These are phyloP conservation scores for Zasmidium cellare DNA, from an alignment of 2,329 filamentous ascomycete genomes.

Conservation along the genomic window DNA sequence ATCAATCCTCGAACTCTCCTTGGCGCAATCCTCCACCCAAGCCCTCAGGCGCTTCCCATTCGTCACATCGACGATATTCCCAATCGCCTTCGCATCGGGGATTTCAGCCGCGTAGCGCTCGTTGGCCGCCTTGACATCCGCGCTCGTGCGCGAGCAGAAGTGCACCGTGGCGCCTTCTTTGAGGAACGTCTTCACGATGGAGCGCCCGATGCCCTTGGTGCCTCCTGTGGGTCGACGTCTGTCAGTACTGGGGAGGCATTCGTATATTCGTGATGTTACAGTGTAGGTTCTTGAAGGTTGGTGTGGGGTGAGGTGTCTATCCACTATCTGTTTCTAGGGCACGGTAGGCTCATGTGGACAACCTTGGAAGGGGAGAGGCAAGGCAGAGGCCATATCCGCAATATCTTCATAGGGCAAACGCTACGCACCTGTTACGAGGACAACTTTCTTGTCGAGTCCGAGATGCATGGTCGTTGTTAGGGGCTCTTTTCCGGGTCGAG, in stretches of 20 bases:
- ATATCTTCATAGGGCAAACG: no score
- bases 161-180: slow-evolving; percentile 34
- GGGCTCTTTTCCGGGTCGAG: no score
- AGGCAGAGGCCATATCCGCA: no score
- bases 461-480: slow-evolving; percentile 34
- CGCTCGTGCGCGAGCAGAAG: slow-evolving; percentile 31
- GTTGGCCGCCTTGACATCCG: slow-evolving; percentile 23
- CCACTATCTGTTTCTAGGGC: no score
- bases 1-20: slow-evolving; percentile 27
- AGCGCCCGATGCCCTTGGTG: slow-evolving; percentile 34
- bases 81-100: slow-evolving; percentile 22
- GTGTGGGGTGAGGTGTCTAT: no score
- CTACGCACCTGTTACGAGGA: slow-evolving; percentile 38
- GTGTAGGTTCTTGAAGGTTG: no score
- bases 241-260: no score
- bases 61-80: slow-evolving; percentile 29
- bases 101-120: slow-evolving; percentile 19
- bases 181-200: slow-evolving; percentile 30
- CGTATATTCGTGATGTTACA: no score
- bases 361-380: no score
- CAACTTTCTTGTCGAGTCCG: slow-evolving; percentile 37
- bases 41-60: slow-evolving; percentile 16
- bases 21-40: slow-evolving; percentile 27
- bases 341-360: no score
- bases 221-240: no score